Evolutionary conservation across 306 rosid species (phyloP), one percentile per base, ranked within the genome.

Genomic region (Bauhinia variegata): DNA sequence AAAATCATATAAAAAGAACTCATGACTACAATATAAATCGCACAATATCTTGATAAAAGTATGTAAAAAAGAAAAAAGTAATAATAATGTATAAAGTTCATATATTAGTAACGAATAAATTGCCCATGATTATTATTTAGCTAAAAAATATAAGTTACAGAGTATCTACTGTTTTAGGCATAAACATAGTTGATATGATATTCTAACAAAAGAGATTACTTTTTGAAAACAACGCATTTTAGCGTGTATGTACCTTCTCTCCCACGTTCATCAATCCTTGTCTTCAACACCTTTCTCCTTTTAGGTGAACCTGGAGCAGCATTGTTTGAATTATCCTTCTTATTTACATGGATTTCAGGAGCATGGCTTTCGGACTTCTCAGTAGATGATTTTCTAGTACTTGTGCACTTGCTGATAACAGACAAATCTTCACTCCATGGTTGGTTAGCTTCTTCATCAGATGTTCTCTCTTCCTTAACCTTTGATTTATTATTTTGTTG

Each of bases 241-340:
- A 30, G 50, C 34, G 57, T 15, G 46, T 11, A 58, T 38, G 8
- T 85, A 95, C 97, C 97, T 90, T 95, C 97, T 88, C 99, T 90
- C 67, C 99, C 97, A 11, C 92, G 92, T 75, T 88, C 99, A 71
- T 90, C 97, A 63, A 90, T 95, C 52, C 70, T 80, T 16, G 96
- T 86, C 79, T 87, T 90, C 83, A 90, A 63, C 67, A 90, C 84
- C 78, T 86, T 95, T 83, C 82, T 85, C 81, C 92, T 95, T 76
- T 90, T 88, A 11, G 95, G 96, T 44, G 92, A 83, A 68, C 80
- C 61, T 36, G 95, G 80, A 60, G 88, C 53, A 10, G 75, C 76
- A 13, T 68, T 67, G 31, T 70, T 75, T 17, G 36, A 65, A 63
- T 74, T 85, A 77, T 85, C 85, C 67, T 38, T 56, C 72, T 84